These are phyloP conservation scores for Phytopythium delawarense DNA, from an alignment of 352 stramenopile genomes.

Conservation along the genomic window DNA sequence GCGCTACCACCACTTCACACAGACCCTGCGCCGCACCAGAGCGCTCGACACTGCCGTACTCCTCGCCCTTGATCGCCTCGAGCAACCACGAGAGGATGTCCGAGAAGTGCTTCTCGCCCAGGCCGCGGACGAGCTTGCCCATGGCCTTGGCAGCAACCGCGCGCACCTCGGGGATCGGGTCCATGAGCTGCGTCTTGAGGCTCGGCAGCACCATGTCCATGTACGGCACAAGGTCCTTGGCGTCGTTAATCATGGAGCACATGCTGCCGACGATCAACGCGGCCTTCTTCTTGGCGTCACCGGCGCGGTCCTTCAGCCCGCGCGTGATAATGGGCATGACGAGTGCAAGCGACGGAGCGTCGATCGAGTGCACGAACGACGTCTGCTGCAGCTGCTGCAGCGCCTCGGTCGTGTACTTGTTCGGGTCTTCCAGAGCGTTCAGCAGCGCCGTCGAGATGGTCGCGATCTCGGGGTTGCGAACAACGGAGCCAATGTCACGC, in stretches of 20 bases:
- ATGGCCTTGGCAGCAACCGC: constrained; percentile 94
- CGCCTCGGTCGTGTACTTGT: constrained; percentile 88
- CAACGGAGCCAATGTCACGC: constrained; percentile 96
- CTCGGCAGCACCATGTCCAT: constrained; percentile 95
- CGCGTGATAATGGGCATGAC: constrained; percentile 99
- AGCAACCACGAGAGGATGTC: constrained; percentile 97
- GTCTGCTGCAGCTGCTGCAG: constrained; percentile 97
- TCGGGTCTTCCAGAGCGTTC: constrained; percentile 95
- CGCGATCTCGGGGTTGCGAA: constrained; percentile 99
- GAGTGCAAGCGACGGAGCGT: constrained; percentile 98
- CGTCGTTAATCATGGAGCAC: constrained; percentile 98
- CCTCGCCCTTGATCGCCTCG: constrained; percentile 93
- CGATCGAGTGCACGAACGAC: constrained; percentile 99
- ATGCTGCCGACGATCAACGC: constrained; percentile 99
- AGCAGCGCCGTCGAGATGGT: constrained; percentile 93
- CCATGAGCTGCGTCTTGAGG: constrained; percentile 92
- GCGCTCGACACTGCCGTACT: constrained; percentile 93
- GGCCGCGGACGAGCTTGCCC: constrained; percentile 92
- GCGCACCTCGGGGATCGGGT: constrained; percentile 94
- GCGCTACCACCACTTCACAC: constrained; percentile 92
- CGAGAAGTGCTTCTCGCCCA: constrained; percentile 94
- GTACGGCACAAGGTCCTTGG: constrained; percentile 97
- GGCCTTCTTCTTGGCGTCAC: constrained; percentile 98
- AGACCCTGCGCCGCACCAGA: constrained; percentile 98
- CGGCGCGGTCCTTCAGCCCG: constrained; percentile 95